Percentiles rank a stretch among this genome's conserved stretches.
phyloP scores from a whole-genome alignment of 2,329 filamentous ascomycete genomes.

The Albophoma yamanashiensis region DNA sequence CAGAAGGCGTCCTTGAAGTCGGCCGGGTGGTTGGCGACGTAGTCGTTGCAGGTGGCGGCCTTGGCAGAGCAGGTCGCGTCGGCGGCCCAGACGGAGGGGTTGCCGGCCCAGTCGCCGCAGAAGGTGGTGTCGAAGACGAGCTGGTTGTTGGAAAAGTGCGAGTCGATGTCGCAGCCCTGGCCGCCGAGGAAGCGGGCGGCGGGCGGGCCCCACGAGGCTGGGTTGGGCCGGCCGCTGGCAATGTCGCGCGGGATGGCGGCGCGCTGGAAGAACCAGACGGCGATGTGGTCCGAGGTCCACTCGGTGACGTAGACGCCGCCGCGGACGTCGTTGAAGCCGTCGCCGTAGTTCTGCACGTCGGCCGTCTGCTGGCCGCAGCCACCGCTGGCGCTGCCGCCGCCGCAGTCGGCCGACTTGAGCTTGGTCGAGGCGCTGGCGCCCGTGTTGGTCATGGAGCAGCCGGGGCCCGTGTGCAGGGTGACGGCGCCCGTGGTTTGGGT shows the following conservation, averaged over 20 bases:
- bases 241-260: slow-evolving; percentile 54
- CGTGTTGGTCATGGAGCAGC: slow-evolving; percentile 44
- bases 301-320: slow-evolving; percentile 67
- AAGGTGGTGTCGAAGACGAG: slow-evolving; percentile 78
- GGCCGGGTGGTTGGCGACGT: slow-evolving; percentile 58
- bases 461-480: slow-evolving; percentile 55
- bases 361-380: slow-evolving; percentile 50
- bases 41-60: slow-evolving; percentile 58
- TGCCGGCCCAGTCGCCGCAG: slow-evolving; percentile 80
- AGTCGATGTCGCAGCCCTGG: slow-evolving; percentile 59
- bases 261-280: slow-evolving; percentile 74
- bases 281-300: slow-evolving; percentile 64
- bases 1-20: slow-evolving; percentile 69
- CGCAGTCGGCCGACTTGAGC: slow-evolving; percentile 45
- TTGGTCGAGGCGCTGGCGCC: slow-evolving; percentile 34
- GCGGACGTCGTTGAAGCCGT: slow-evolving; percentile 57
- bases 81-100: slow-evolving; percentile 42
- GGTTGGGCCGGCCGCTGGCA: slow-evolving; percentile 46
- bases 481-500: slow-evolving; percentile 45
- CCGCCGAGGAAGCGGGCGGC: slow-evolving; percentile 55
- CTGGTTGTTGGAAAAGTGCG: slow-evolving; percentile 60
- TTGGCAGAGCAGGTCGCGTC: slow-evolving; percentile 47
- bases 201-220: slow-evolving; percentile 58
- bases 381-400: slow-evolving; percentile 34
- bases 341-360: slow-evolving; percentile 48